Evolutionary conservation across 2,329 filamentous ascomycete species (phyloP).

Genomic region (Sclerotinia subarctica): DNA sequence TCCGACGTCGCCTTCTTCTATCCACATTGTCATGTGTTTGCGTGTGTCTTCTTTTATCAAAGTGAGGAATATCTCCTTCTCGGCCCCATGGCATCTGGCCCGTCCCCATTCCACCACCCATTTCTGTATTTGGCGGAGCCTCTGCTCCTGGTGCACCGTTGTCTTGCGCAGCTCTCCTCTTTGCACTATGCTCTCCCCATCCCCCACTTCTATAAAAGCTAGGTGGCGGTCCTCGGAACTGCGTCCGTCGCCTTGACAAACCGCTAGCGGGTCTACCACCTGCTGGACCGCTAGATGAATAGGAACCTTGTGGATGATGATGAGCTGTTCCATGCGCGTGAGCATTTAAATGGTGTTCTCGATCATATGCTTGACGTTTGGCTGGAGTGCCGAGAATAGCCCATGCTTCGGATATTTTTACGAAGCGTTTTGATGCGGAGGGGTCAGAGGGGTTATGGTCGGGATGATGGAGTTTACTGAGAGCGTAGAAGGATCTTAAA

Average conservation of each 20-base stretch:
- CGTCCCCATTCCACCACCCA: constrained; percentile 55
- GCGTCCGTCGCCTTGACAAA: constrained; percentile 69
- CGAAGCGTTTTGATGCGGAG: constrained; percentile 69
- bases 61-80: constrained; percentile 66
- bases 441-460: constrained; percentile 82
- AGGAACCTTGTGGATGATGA: constrained; percentile 45
- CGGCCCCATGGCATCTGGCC: constrained; percentile 51
- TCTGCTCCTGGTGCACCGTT: constrained; percentile 25
- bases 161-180: constrained; percentile 52
- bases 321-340: constrained; percentile 23
- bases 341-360: constrained; percentile 45
- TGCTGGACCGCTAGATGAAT: constrained; percentile 58
- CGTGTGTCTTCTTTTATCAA: constrained; percentile 70
- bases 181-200: constrained; percentile 65
- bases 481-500: constrained; percentile 73
- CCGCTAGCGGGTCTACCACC: constrained; percentile 78
- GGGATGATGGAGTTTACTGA: constrained; percentile 90
- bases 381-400: constrained; percentile 66
- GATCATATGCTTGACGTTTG: constrained; percentile 80
- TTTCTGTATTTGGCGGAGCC: constrained; percentile 27
- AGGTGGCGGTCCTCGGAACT: constrained; percentile 83
- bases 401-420: constrained; percentile 82
- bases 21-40: constrained; percentile 58
- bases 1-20: constrained; percentile 37
- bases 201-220: constrained; percentile 82